Conservation (phyloP, 257 asterid genomes). For the Nicotiana benthamiana region DNA sequence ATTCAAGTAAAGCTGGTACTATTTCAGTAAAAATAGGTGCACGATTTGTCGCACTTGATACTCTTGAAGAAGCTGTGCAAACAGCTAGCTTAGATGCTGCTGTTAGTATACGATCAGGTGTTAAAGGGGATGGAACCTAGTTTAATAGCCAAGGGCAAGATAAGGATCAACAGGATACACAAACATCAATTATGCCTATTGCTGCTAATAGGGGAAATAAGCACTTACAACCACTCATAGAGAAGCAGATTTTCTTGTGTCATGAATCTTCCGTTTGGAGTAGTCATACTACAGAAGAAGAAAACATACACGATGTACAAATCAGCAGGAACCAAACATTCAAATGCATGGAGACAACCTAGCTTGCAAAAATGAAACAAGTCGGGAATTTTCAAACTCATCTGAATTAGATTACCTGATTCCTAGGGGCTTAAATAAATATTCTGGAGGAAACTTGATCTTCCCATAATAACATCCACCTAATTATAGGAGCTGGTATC, state of each 20-base stretch:
- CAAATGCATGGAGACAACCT: not conserved
- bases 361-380: not conserved
- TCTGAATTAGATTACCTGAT: slow-evolving; percentile 47
- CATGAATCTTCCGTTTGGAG: slow-evolving; percentile 82
- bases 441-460: slow-evolving; percentile 93
- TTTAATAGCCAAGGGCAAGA: too few species aligned
- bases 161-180: too few species aligned
- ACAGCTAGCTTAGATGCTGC: too few species aligned
- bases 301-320: slow-evolving; percentile 6
- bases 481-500: slow-evolving; percentile 1
- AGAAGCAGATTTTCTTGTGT: slow-evolving; percentile 89
- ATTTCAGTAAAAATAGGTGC: too few species aligned
- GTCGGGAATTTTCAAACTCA: not conserved
- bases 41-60: too few species aligned
- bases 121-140: too few species aligned
- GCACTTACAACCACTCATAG: slow-evolving; percentile 69
- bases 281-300: slow-evolving; percentile 53
- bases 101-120: too few species aligned
- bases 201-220: too few species aligned
- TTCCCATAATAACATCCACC: slow-evolving; percentile 98
- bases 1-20: too few species aligned
- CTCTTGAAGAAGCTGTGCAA: too few species aligned
- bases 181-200: too few species aligned
- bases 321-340: slow-evolving; percentile 6
- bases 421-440: slow-evolving; percentile 92